Evolutionary conservation across 192 early-diverging fungal species (phyloP), one percentile per base, ranked within the genome.

Genomic region (Ramicandelaber brevisporus): DNA sequence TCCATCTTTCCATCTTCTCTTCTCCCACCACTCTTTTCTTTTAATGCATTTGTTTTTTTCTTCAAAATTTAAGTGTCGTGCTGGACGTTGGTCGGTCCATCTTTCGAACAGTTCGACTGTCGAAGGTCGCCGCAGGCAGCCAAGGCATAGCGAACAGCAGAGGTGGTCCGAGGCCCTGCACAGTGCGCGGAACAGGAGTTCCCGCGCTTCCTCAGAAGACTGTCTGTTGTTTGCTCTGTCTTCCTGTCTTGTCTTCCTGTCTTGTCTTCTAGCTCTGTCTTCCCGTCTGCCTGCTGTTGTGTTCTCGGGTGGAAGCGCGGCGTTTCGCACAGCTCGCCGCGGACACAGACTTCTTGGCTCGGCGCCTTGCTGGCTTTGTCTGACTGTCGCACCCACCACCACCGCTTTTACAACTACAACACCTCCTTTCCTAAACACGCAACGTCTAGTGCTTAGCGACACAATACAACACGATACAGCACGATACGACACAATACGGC

Each of bases 171-270:
- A 12, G 21, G 4, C 22, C 17, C 0, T 5, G 2, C 2, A 9
- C 19, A 3, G 6, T 11, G 22, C 33, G 5, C 23, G 25, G 24
- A 42, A 27, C 24, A 30, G 29, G 34, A 35, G 23, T 31, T 31
- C 30, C 37, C 29, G 29, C 30, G 37, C 29, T 20, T 11, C 15
- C 33, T 10, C 16, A 31, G 37, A 31, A 11, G 26, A 34, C 30
- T 29, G 29, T 15, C 33, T 15, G 14, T 38, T 5, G 21, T n/a
- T 23, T 11, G 9, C 17, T 20, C 15, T 19, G 8, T 24, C 19
- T 28, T 14, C 22, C 27, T 17, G 19, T 36, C 17, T 18, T 13
- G 6, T 29, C 27, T 29, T 29, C 16, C 7, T 20, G 12, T 29
- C 20, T 35, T 11, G 17, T 21, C 15, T 35, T 35, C 33, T 24